Base-by-base conservation (phyloP, 495 filamentous ascomycete species). In the Apodospora peruviana region DNA sequence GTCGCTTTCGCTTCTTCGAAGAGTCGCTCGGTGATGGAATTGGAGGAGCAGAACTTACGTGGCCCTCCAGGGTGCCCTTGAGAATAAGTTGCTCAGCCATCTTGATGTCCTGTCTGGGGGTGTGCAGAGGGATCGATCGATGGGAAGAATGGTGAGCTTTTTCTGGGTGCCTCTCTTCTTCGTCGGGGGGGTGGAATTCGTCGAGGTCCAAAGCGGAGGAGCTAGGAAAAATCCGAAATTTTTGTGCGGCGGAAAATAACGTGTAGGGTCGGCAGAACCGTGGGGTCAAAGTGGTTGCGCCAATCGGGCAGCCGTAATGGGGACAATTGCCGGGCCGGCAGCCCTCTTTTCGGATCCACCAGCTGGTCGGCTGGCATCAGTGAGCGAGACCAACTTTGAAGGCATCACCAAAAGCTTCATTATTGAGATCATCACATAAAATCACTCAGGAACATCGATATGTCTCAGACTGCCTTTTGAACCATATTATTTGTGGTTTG, bases 61-160 rank as follows among this genome's bases (percentile, higher is more conserved):
- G 91, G 81, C 91, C 91, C 83, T 91, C 91, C 70, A 96, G 90
- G 79, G 87, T 91, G 69, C 91, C 91, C 76, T 90, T 89, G 75
- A 95, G 87, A 78, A 94, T 89, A 70, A 96, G 80, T 81, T 94
- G 88, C 81, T 96, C 91, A 76, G 86, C 82, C 88, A 94, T 95
- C 71, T 64, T 83, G 60, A 19, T 41, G 57, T 60, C 51, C 57
- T 61, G 57, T 56, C 60, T 58, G 58, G 48, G 56, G 52, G 52
- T 53, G 56, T 54, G n/a, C n/a, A 50, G 50, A 56, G 51, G 58
- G 27, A 32, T 32, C 27, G 14, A 64, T 66, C 54, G 56, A 51
- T 56, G 23, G 57, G 61, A 54, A 57, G 54, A 62, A 62, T 57
- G 63, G 54, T 56, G 63, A 62, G 63, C 63, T 57, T 49, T 59